Percentiles rank a stretch among this genome's conserved stretches.
These are phyloP conservation scores for Claviceps sp. DNA, from an alignment of 2,329 filamentous ascomycete species.

Conservation along the genomic window DNA sequence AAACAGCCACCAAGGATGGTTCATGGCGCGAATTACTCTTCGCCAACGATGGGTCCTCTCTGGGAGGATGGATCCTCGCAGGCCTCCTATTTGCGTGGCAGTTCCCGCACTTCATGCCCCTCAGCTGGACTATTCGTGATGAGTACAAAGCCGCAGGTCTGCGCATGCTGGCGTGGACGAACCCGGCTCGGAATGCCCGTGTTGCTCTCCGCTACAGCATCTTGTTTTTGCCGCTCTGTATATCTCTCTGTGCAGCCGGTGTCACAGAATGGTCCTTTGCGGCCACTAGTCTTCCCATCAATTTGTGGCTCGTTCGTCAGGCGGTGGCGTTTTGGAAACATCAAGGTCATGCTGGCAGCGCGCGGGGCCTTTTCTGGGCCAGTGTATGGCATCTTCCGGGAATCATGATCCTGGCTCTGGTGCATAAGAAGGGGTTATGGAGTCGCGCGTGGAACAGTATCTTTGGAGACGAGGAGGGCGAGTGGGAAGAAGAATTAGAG, in stretches of 20 bases:
- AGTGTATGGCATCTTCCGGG: conserved; percentile 93
- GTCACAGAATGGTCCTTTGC: conserved; percentile 82
- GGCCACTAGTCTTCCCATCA: conserved; percentile 65
- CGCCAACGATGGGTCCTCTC: conserved; percentile 42
- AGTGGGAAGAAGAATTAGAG: conserved; percentile 38
- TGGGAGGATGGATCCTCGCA: conserved; percentile 82
- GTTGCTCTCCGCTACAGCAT: conserved; percentile 82
- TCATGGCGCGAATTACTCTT: conserved; percentile 69
- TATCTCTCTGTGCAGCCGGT: conserved; percentile 62
- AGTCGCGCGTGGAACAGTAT: conserved; percentile 62
- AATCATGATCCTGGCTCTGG: conserved; percentile 77
- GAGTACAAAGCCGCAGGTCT: conserved; percentile 68
- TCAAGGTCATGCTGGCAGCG: conserved; percentile 66
- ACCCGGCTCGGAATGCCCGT: conserved; percentile 70
- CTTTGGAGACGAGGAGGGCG: conserved; percentile 44
- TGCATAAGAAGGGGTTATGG: conserved; percentile 91
- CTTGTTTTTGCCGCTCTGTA: conserved; percentile 73
- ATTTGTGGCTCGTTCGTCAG: conserved; percentile 71
- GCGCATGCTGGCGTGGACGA: conserved; percentile 71
- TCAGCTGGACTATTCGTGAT: conserved; percentile 76
- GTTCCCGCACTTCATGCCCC: conserved; percentile 93
- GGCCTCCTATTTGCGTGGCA: conserved; percentile 87
- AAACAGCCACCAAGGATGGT: conserved; percentile 63
- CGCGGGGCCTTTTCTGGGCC: conserved; percentile 85
- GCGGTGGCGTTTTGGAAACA: conserved; percentile 70